phyloP scores from a whole-genome alignment of 2,329 filamentous ascomycete genomes.

The Scortechinia acanthostroma region DNA sequence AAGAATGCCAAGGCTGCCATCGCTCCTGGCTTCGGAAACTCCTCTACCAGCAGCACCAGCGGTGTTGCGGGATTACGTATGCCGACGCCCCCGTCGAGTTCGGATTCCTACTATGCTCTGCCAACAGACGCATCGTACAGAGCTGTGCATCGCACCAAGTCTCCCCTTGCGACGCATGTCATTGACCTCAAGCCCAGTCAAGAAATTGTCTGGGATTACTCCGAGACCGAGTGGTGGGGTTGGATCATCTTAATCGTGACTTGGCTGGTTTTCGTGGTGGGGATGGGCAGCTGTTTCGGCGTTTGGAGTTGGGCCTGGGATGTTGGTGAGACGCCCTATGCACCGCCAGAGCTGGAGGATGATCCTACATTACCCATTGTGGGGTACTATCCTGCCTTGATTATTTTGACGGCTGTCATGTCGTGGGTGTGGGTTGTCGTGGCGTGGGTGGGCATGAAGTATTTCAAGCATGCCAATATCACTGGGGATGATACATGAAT shows the following conservation, averaged over 20 bases:
- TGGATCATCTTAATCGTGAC: slow-evolving; percentile 87
- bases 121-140: not conserved
- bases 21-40: slow-evolving; percentile 69
- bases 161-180: slow-evolving; percentile 42
- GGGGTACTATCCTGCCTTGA: slow-evolving; percentile 90
- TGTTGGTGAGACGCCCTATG: slow-evolving; percentile 90
- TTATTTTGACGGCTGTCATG: slow-evolving; percentile 91
- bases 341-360: slow-evolving; percentile 88
- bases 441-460: slow-evolving; percentile 99
- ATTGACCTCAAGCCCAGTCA: slow-evolving; percentile 34
- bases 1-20: slow-evolving; percentile 62
- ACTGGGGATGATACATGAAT: slow-evolving; percentile 43
- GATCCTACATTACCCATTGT: slow-evolving; percentile 91
- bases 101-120: not conserved
- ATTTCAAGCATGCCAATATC: slow-evolving; percentile 95
- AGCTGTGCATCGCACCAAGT: slow-evolving; percentile 39
- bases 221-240: slow-evolving; percentile 95
- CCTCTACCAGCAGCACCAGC: too few relatives aligned
- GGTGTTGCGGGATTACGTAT: too few relatives aligned
- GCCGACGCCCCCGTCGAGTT: not conserved
- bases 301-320: slow-evolving; percentile 99
- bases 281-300: slow-evolving; percentile 90
- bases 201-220: slow-evolving; percentile 74
- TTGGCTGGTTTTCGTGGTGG: slow-evolving; percentile 91
- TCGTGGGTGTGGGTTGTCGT: slow-evolving; percentile 98